Evolutionary conservation across 305 asterid genomes (phyloP).

Genomic region (Solanum hybrid): DNA sequence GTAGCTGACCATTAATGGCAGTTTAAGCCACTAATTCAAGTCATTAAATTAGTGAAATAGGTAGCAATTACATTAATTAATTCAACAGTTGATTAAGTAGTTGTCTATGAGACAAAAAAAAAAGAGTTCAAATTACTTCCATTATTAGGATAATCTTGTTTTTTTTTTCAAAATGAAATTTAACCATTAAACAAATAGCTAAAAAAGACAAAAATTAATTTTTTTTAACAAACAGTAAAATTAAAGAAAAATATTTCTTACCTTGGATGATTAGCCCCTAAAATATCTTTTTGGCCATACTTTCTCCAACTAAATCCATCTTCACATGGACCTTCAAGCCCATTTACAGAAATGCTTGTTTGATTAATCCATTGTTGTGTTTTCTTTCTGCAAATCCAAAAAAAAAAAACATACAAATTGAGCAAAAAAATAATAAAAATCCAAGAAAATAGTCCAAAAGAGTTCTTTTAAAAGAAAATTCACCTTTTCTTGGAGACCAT

Average conservation of each 20-base stretch:
- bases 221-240: neutral
- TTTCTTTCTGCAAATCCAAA: conserved; percentile 46
- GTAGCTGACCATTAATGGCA: neutral
- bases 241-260: conserved; percentile 10
- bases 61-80: neutral
- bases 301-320: conserved; percentile 87
- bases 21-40: neutral
- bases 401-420: neutral
- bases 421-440: neutral
- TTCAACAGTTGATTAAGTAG: neutral
- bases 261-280: conserved; percentile 79
- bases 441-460: neutral
- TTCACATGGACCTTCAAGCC: conserved; percentile 37
- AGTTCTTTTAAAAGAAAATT: neutral
- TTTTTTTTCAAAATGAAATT: neutral
- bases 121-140: neutral
- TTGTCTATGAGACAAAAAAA: neutral
- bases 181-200: neutral
- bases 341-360: conserved; percentile 33
- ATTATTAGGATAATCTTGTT: neutral
- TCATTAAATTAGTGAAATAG: neutral
- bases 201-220: neutral
- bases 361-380: conserved; percentile 40
- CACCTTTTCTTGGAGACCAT: conserved; percentile 30
- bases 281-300: conserved; percentile 79